Percentiles rank a stretch among this genome's conserved stretches.
These are phyloP conservation scores for Saturnispora zaruensis DNA, from an alignment of 805 yeast species.

Conservation along the genomic window DNA sequence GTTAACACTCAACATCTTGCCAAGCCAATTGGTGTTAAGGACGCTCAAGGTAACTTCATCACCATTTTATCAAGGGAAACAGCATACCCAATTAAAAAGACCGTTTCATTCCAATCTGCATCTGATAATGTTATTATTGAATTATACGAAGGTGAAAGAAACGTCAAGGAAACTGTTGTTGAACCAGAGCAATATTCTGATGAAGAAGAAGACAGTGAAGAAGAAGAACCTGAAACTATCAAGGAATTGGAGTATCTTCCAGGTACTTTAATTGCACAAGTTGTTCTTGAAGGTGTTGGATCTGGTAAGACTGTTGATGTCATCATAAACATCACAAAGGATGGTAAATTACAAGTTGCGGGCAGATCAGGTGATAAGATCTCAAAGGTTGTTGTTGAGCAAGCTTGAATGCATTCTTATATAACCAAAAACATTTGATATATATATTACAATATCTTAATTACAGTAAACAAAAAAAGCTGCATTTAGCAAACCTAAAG, in stretches of 20 bases:
- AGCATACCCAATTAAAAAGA: slow-evolving; percentile 81
- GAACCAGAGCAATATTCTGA: slow-evolving; percentile 56
- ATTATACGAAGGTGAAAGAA: slow-evolving; percentile 79
- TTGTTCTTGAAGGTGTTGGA: slow-evolving; percentile 63
- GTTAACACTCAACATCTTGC: slow-evolving; percentile 80
- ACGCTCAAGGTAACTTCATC: slow-evolving; percentile 58
- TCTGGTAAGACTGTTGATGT: slow-evolving; percentile 62
- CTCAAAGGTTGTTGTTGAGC: slow-evolving; percentile 39
- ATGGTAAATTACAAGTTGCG: slow-evolving; percentile 54
- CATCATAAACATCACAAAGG: slow-evolving; percentile 54
- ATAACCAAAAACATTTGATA: neutral
- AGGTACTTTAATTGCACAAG: slow-evolving; percentile 67
- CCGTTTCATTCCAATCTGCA: slow-evolving; percentile 55
- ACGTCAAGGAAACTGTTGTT: slow-evolving; percentile 70
- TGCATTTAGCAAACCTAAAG: too few relatives aligned
- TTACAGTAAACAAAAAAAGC: neutral
- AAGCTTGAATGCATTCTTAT: slow-evolving; percentile 16
- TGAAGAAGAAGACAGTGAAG: slow-evolving; percentile 44
- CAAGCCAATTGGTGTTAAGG: slow-evolving; percentile 78
- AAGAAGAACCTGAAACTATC: slow-evolving; percentile 85
- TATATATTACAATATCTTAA: neutral
- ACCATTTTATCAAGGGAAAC: slow-evolving; percentile 76
- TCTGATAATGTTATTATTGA: slow-evolving; percentile 56
- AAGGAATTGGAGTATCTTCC: slow-evolving; percentile 68
- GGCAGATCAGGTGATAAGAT: slow-evolving; percentile 48